A percentile compares a stretch with the other conserved stretches of the same genome.
Evolutionary conservation across 179 eudicot genomes (phyloP).

Genomic region (Gypsophila paniculata): DNA sequence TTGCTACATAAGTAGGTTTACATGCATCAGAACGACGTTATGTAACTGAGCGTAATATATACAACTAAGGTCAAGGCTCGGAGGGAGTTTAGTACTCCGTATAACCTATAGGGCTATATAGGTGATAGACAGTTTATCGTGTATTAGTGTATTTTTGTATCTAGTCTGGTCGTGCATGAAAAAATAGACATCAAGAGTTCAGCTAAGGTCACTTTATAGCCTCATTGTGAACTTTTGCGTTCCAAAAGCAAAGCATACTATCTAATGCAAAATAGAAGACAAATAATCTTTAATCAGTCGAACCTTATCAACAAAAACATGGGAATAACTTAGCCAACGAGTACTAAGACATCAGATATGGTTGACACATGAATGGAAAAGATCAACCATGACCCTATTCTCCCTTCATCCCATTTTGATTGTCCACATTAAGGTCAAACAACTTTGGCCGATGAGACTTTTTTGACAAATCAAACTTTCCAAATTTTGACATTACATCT

Average conservation of each 20-base stretch:
- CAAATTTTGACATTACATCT: too few relatives aligned
- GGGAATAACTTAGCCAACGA: not conserved
- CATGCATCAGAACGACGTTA: not conserved
- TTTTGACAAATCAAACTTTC: too few relatives aligned
- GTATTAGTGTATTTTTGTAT: not conserved
- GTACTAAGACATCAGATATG: not conserved
- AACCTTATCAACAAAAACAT: not conserved
- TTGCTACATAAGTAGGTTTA: not conserved
- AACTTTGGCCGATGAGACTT: too few relatives aligned
- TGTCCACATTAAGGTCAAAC: not conserved
- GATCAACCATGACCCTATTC: not conserved
- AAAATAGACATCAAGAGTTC: not conserved
- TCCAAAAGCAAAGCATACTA: not conserved
- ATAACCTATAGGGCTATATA: constrained; percentile 1
- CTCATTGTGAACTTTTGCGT: not conserved
- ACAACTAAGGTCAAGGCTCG: constrained; percentile 2
- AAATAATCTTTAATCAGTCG: not conserved
- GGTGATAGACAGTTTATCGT: not conserved
- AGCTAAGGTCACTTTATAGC: not conserved
- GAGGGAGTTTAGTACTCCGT: not conserved
- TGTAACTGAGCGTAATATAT: not conserved
- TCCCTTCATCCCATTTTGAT: not conserved
- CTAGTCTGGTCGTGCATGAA: not conserved
- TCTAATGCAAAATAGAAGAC: not conserved
- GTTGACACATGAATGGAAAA: not conserved